These are phyloP conservation scores for Trichophyton mentagrophytes DNA, from an alignment of 2,329 filamentous ascomycete species.

Conservation along the genomic window DNA sequence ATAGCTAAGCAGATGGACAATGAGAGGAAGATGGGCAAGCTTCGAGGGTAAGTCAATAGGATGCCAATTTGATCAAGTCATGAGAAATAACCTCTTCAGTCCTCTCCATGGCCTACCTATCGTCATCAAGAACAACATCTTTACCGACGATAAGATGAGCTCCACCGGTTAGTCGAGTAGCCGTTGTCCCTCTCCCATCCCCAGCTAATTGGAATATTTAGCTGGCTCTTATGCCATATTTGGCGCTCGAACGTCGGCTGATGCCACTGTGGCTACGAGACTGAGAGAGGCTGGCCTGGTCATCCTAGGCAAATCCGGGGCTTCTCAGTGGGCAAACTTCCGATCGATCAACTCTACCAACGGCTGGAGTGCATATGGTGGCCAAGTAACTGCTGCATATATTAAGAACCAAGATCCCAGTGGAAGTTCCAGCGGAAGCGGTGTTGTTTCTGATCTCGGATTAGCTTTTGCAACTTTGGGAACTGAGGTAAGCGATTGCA, in stretches of 20 bases:
- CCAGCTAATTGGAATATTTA: background rate
- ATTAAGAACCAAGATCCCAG: slow-evolving; percentile 48
- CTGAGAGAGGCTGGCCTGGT: slow-evolving; percentile 49
- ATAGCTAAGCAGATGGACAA: slow-evolving; percentile 47
- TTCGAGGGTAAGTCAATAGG: slow-evolving; percentile 21
- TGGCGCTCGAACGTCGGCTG: slow-evolving; percentile 44
- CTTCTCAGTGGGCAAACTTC: slow-evolving; percentile 54
- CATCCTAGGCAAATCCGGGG: slow-evolving; percentile 53
- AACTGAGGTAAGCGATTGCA: slow-evolving; percentile 36
- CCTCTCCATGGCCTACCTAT: slow-evolving; percentile 59
- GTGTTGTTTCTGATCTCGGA: slow-evolving; percentile 46
- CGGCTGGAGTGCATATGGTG: slow-evolving; percentile 54
- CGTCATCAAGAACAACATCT: slow-evolving; percentile 57
- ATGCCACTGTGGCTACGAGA: slow-evolving; percentile 48
- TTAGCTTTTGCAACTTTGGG: slow-evolving; percentile 48
- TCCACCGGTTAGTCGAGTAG: slow-evolving; percentile 36
- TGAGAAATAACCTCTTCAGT: slow-evolving; percentile 24
- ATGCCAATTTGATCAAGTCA: background rate
- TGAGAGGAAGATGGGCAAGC: slow-evolving; percentile 41
- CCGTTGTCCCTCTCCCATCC: slow-evolving; percentile 38
- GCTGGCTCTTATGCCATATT: slow-evolving; percentile 52
- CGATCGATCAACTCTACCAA: slow-evolving; percentile 43
- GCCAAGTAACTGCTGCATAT: slow-evolving; percentile 51
- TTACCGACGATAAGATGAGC: slow-evolving; percentile 51
- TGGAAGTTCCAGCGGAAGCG: slow-evolving; percentile 51